Conservation (phyloP, 2,329 filamentous ascomycete species). For the Alternaria consortialis region DNA sequence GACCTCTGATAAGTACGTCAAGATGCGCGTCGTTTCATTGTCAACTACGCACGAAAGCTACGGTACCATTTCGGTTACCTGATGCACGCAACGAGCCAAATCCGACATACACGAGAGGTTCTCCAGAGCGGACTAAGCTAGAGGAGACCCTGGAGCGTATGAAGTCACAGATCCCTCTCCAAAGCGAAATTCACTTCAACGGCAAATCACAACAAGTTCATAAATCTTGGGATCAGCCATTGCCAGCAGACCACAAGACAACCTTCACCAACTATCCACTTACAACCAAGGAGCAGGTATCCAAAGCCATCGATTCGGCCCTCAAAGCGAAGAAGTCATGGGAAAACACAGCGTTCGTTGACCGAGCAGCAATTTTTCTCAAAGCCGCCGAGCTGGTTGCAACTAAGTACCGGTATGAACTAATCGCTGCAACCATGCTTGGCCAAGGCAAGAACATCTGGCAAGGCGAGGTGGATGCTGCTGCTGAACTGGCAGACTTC, state of each 20-base stretch:
- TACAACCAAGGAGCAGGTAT: slow-evolving; percentile 77
- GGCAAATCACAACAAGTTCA: slow-evolving; percentile 35
- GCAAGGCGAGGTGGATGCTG: slow-evolving; percentile 96
- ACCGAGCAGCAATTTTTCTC: slow-evolving; percentile 90
- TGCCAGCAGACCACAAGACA: slow-evolving; percentile 65
- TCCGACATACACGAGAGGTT: slow-evolving; percentile 40
- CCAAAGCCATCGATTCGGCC: slow-evolving; percentile 79
- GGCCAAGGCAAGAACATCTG: slow-evolving; percentile 97
- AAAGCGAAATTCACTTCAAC: slow-evolving; percentile 38
- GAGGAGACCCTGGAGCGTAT: slow-evolving; percentile 37
- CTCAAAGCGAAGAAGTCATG: slow-evolving; percentile 83
- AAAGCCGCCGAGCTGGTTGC: slow-evolving; percentile 91
- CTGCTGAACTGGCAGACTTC: slow-evolving; percentile 91
- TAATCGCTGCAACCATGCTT: slow-evolving; percentile 94
- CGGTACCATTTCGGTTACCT: slow-evolving; percentile 41
- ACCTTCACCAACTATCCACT: slow-evolving; percentile 83
- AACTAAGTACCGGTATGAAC: slow-evolving; percentile 90
- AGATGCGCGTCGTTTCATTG: slow-evolving; percentile 16
- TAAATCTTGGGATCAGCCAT: slow-evolving; percentile 38
- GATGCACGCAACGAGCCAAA: slow-evolving; percentile 43
- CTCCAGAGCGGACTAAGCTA: slow-evolving; percentile 36
- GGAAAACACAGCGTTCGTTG: slow-evolving; percentile 85
- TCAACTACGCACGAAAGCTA: slow-evolving; percentile 38
- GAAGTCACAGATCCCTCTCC: slow-evolving; percentile 37
- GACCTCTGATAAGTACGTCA: slow-evolving; percentile 21